Evolutionary conservation across 2,329 filamentous ascomycete genomes (phyloP), one percentile per base, ranked within the genome.

Genomic region (Zymoseptoria tritici): DNA sequence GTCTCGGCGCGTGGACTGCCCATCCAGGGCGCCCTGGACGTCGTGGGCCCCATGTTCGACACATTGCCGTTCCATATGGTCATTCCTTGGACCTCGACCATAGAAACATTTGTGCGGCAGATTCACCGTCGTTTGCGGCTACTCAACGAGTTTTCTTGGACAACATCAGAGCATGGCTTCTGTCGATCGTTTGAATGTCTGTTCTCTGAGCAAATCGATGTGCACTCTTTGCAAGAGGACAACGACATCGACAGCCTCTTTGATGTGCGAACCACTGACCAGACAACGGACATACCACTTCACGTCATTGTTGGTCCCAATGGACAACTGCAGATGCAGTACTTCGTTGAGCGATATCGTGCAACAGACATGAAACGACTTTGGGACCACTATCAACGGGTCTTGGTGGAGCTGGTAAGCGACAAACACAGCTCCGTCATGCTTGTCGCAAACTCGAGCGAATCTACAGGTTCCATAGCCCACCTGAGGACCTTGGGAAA

Each of bases 101-200:
- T 52, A 13, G 49, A 52, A 20, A 50, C 52, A 7, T 57, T 52
- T 52, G 22, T 57, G n/a, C 49, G 31, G 21, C 24, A 49, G 11
- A 42, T 52, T 16, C 52, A 52, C 42, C 24, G 52, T 21, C 42
- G 52, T 24, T 31, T 31, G 22, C 24, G 52, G 19, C 20, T 21
- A 19, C 24, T 57, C 16, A 52, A 52, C 16, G 49, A 51, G 49
- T 42, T 51, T 50, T 50, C 49, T n/a, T 57, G 50, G 49, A 52
- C 56, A 8, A 52, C 49, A 11, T 16, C 26, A 19, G 49, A 57
- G 16, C 21, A 57, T 36, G 56, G 49, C 24, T 52, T 52, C 29
- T 52, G 16, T 57, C 49, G 56, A 13, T 26, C 52, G 7, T 57
- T 57, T n/a, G 56, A 57, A 16, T 53, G 36, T 20, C 55, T 19